Conservation (phyloP, 345 rosid genomes). For the Isatis tinctoria region DNA sequence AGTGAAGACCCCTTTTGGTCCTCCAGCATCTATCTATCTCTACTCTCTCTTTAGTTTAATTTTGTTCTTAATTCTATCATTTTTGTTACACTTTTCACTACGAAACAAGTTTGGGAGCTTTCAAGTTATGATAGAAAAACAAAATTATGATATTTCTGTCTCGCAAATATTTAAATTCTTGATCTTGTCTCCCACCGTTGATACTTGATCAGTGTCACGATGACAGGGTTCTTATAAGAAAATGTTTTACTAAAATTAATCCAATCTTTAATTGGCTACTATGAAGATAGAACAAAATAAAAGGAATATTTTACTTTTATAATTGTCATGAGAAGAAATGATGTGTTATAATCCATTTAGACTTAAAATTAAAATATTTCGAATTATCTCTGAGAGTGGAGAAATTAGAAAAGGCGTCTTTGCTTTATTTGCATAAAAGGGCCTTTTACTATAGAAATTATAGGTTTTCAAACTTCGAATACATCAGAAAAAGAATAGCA, state of each 20-base stretch:
- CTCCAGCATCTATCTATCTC: not conserved
- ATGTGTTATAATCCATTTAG: no score
- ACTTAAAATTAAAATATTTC: no score
- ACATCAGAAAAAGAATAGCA: not conserved
- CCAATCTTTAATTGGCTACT: no score
- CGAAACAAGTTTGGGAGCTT: not conserved
- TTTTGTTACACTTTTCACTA: slow-evolving; percentile 20
- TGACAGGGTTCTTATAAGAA: not conserved
- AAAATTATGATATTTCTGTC: not conserved
- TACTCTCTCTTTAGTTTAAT: slow-evolving; percentile 9
- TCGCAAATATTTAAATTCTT: not conserved
- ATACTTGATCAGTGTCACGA: no score
- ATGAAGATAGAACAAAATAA: no score
- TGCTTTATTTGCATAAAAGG: not conserved
- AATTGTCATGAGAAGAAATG: no score
- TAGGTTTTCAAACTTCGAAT: not conserved
- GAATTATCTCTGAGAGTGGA: not conserved
- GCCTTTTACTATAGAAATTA: not conserved
- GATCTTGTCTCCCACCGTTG: no score
- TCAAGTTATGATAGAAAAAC: slow-evolving; percentile 3
- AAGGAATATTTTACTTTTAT: no score
- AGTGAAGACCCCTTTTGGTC: slow-evolving; percentile 9
- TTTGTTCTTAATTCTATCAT: slow-evolving; percentile 21
- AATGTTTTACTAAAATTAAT: not conserved
- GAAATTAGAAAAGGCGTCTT: not conserved